Evolutionary conservation across 148 eudicot genomes (phyloP).

Genomic region (Diospyros lotus): DNA sequence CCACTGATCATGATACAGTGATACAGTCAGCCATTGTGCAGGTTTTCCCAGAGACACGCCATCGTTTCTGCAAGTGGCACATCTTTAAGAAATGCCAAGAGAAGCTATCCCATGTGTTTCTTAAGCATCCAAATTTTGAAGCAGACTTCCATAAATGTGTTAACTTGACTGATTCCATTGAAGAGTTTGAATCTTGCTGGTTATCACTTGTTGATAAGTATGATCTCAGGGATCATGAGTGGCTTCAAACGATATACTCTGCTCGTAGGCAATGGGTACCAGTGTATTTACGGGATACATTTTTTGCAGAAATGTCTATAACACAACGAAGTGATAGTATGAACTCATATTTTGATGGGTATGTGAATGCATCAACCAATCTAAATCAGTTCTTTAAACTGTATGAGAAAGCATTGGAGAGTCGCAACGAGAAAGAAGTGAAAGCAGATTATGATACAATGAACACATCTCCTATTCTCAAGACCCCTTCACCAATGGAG

Average conservation of each 20-base stretch:
- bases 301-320: conserved; percentile 63
- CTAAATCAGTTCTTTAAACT: conserved; percentile 45
- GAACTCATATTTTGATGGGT: conserved; percentile 60
- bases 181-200: conserved; percentile 57
- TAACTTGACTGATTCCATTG: conserved; percentile 40
- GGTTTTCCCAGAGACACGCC: conserved; percentile 52
- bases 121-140: conserved; percentile 48
- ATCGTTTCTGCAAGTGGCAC: conserved; percentile 66
- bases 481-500: conserved; percentile 66
- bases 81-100: conserved; percentile 60
- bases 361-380: conserved; percentile 55
- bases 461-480: conserved; percentile 39
- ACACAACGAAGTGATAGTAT: conserved; percentile 56
- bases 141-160: conserved; percentile 60
- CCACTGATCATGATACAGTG: conserved; percentile 49
- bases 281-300: conserved; percentile 45
- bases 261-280: conserved; percentile 59
- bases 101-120: conserved; percentile 47
- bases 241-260: conserved; percentile 41
- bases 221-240: conserved; percentile 45
- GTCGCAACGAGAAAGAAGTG: conserved; percentile 58
- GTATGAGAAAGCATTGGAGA: conserved; percentile 59
- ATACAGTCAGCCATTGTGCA: conserved; percentile 47
- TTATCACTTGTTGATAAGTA: conserved; percentile 48
- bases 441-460: conserved; percentile 62